These are phyloP conservation scores for Nigrospora oryzae DNA, from an alignment of 2,329 filamentous ascomycete species.

Conservation along the genomic window DNA sequence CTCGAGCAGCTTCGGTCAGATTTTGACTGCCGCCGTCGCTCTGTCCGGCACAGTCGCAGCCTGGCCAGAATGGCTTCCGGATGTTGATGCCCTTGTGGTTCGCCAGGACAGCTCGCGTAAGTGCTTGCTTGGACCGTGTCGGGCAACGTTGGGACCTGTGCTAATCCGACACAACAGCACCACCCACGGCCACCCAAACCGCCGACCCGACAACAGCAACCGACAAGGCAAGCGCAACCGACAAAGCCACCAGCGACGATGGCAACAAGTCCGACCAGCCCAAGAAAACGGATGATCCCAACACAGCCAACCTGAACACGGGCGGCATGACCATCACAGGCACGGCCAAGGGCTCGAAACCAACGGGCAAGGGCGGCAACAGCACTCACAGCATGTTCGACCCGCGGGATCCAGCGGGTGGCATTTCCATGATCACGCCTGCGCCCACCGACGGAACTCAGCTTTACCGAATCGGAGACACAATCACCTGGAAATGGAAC, in stretches of 20 bases:
- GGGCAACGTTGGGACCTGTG: too few relatives aligned
- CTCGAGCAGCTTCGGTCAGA: conserved; percentile 33
- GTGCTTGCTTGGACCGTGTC: too few relatives aligned
- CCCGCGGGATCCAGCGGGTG: conserved; percentile 36
- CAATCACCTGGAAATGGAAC: conserved; percentile 55
- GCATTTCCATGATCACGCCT: conserved; percentile 45
- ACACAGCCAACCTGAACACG: conserved; percentile 33
- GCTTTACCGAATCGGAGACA: conserved; percentile 53
- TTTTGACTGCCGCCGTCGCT: conserved; percentile 42
- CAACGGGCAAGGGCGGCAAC: conserved; percentile 15
- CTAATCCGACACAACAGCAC: too few relatives aligned
- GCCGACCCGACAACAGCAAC: background rate
- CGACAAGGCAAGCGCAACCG: conserved; percentile 2
- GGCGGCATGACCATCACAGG: conserved; percentile 18
- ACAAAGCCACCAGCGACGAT: conserved; percentile 7
- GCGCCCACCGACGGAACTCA: conserved; percentile 32
- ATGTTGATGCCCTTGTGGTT: conserved; percentile 42
- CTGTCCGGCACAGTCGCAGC: conserved; percentile 42
- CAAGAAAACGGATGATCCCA: conserved; percentile 10
- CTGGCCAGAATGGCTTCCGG: conserved; percentile 49
- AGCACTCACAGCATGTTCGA: conserved; percentile 31
- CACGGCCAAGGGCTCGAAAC: conserved; percentile 6
- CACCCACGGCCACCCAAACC: too few relatives aligned
- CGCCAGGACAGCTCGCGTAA: conserved; percentile 28
- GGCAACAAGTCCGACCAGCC: background rate